Base-by-base conservation (phyloP, 2,329 filamentous ascomycete genomes). In the Fusarium nodosum region DNA sequence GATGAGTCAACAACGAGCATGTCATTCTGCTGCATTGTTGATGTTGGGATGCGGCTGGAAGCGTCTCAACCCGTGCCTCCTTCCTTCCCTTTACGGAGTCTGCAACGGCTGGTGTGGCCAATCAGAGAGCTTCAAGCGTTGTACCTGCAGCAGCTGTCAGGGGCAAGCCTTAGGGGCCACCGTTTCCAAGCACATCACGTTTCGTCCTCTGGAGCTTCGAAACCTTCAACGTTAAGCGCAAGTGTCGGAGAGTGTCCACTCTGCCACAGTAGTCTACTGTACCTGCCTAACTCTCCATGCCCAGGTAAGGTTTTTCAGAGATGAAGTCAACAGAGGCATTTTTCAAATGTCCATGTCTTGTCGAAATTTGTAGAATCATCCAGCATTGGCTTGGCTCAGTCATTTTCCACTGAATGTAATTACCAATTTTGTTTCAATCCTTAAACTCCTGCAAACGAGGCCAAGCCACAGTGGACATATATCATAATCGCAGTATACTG, bases 161-260 rank as follows among this genome's bases (percentile, higher is more conserved):
- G 72, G 61, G 68, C 38, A 15, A 22, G 36, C n/a, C 36, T 39
- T 39, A 46, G 62, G 53, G 26, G 20, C 34, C 24, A 15, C 46
- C 50, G 18, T n/a, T 22, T 47, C 46, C 62, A 61, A 56, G 72
- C 72, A 71, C 45, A 62, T 57, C 42, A 53, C 58, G 72, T 74
- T 74, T 74, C 72, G 72, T 54, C 58, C 66, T 55, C 67, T 67
- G 30, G 52, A 63, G 60, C 51, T 70, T 59, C 64, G 70, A 71
- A 70, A 71, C 68, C 56, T 31, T 58, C 53, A 64, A 39, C 26
- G 50, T 65, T 47, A 58, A 70, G 56, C 53, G 36, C 52, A 50
- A 68, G 67, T 68, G 56, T 71, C 60, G 51, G 60, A 65, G 64
- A 47, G 26, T 63, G 44, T 33, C 53, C 46, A 58, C 57, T 31